A percentile compares a stretch with the other conserved stretches of the same genome.
phyloP scores from a whole-genome alignment of 495 filamentous ascomycete genomes.

The Amphirosellinia nigrospora region DNA sequence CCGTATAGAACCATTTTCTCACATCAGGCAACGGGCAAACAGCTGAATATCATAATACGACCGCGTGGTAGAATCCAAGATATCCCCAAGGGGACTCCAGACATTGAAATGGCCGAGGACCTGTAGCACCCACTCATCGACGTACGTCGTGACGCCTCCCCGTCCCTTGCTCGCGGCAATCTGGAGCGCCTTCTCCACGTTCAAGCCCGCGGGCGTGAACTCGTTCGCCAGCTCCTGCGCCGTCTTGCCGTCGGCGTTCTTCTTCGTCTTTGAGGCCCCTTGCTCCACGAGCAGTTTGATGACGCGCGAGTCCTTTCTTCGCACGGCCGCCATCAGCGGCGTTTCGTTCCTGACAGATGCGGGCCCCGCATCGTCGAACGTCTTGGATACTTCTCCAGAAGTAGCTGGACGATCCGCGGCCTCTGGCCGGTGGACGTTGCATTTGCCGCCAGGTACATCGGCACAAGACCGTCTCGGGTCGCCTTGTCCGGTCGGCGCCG shows the following conservation, averaged over 20 bases:
- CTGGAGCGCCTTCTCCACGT: constrained; percentile 11
- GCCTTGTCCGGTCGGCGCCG: constrained; percentile 23
- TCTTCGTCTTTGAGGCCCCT: constrained; percentile 14
- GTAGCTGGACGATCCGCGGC: constrained; percentile 25
- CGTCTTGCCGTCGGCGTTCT: constrained; percentile 14
- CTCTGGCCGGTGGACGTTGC: constrained; percentile 11
- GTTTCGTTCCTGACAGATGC: constrained; percentile 8
- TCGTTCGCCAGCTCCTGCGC: constrained; percentile 15
- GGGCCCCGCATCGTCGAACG: constrained; percentile 15
- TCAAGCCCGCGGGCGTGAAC: constrained; percentile 3
- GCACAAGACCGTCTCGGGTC: constrained; percentile 20
- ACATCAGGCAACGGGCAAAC: constrained; percentile 9
- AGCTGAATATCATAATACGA: constrained; percentile 14
- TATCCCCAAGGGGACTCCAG: constrained; percentile 16
- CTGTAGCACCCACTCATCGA: constrained; percentile 12
- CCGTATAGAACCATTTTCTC: not conserved
- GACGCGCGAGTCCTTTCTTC: constrained; percentile 3
- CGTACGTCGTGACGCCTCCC: constrained; percentile 16
- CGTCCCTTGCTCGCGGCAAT: constrained; percentile 10
- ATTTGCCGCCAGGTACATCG: constrained; percentile 23
- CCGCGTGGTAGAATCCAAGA: constrained; percentile 8
- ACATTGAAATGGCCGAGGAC: constrained; percentile 19
- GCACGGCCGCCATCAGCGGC: constrained; percentile 13
- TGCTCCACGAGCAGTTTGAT: constrained; percentile 23
- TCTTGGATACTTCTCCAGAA: constrained; percentile 19